Percentiles rank a stretch among this genome's conserved stretches.
Conservation (phyloP, 306 rosid genomes). For the Medicago lupulina region DNA sequence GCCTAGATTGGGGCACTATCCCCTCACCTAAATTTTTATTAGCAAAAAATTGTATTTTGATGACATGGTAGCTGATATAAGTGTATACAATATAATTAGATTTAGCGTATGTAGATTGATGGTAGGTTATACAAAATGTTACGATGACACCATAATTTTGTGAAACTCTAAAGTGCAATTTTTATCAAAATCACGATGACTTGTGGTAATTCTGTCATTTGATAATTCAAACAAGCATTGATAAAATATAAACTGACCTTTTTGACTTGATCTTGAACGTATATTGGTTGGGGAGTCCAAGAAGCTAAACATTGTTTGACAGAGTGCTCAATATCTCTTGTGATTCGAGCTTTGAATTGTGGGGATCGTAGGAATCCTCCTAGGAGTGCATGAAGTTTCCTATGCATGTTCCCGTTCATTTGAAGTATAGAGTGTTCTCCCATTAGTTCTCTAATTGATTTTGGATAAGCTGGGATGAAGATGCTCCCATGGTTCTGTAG, state of each 20-base stretch:
- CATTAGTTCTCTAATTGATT: conserved; percentile 77
- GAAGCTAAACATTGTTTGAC: conserved; percentile 62
- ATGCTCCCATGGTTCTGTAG: conserved; percentile 80
- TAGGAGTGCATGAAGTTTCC: conserved; percentile 69
- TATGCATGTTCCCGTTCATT: conserved; percentile 71
- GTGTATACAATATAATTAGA: too few species aligned
- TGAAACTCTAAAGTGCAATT: too few species aligned
- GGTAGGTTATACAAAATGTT: too few species aligned
- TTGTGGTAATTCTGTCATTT: too few species aligned
- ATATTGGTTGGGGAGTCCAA: conserved; percentile 58
- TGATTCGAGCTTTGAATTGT: conserved; percentile 68
- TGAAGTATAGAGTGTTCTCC: conserved; percentile 80
- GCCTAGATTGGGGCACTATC: too few species aligned
- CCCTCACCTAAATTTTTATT: too few species aligned
- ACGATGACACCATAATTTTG: too few species aligned
- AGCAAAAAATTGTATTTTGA: too few species aligned
- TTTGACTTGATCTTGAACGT: conserved; percentile 77
- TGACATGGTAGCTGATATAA: too few species aligned
- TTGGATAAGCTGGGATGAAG: conserved; percentile 93
- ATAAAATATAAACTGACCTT: conserved; percentile 51
- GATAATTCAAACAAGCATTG: too few species aligned
- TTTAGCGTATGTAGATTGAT: too few species aligned
- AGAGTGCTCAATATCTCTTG: conserved; percentile 60
- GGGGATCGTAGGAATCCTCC: conserved; percentile 74
- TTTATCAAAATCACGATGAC: too few species aligned